Conservation (phyloP, 257 asterid genomes). For the Ilex asprella region DNA sequence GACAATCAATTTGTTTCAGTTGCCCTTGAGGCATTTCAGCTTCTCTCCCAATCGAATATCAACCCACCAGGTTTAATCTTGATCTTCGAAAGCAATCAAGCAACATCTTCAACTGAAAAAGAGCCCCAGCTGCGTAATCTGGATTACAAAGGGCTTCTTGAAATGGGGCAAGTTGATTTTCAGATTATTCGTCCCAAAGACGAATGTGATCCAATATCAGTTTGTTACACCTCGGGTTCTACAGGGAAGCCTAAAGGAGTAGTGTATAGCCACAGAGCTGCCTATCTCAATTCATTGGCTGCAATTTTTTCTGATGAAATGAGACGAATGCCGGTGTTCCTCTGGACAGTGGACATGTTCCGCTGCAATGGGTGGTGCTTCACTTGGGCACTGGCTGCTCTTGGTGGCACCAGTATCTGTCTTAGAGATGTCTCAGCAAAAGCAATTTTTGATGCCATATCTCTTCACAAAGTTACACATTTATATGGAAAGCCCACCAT, state of each 20-base stretch:
- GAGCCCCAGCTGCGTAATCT: not conserved
- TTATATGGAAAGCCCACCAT: constrained; percentile 57
- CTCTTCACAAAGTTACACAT: constrained; percentile 45
- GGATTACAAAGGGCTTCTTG: constrained; percentile 38
- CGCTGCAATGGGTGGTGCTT: constrained; percentile 81
- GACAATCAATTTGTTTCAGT: constrained; percentile 33
- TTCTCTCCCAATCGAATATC: constrained; percentile 21
- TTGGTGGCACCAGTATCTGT: constrained; percentile 68
- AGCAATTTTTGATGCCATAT: constrained; percentile 31
- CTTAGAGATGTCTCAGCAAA: constrained; percentile 30
- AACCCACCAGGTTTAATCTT: constrained; percentile 29
- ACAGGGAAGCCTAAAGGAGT: constrained; percentile 78
- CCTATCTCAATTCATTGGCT: constrained; percentile 50
- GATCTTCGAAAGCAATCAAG: constrained; percentile 21
- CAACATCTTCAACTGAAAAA: not conserved
- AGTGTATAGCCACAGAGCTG: constrained; percentile 67
- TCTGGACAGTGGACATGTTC: constrained; percentile 76
- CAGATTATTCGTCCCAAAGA: constrained; percentile 40
- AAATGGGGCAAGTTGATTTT: constrained; percentile 34
- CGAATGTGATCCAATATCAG: constrained; percentile 59
- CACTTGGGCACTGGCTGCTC: constrained; percentile 73
- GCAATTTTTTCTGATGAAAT: constrained; percentile 32
- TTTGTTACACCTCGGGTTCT: constrained; percentile 75
- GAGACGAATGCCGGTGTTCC: constrained; percentile 37
- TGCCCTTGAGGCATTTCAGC: constrained; percentile 31